Evolutionary conservation across 768 basidiomycete species (phyloP).

Genomic region (Leccinum incarnatum): DNA sequence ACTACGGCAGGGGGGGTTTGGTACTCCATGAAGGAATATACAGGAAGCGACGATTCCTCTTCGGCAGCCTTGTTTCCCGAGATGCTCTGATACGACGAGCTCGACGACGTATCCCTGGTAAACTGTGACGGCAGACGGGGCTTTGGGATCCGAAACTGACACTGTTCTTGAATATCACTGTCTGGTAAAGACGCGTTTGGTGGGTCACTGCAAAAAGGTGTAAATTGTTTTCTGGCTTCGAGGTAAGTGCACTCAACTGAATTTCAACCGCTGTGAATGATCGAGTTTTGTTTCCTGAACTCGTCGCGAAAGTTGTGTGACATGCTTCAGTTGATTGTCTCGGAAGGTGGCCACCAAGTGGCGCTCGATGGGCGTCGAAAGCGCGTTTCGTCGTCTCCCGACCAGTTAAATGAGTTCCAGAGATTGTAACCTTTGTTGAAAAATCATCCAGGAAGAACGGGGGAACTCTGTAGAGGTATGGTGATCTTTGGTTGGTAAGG

Average conservation of each 20-base stretch:
- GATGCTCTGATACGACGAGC: constrained; percentile 5
- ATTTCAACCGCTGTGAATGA: background rate
- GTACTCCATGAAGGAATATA: constrained; percentile 40
- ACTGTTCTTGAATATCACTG: background rate
- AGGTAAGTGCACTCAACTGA: constrained; percentile 14
- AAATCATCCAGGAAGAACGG: constrained; percentile 16
- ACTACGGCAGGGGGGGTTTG: constrained; percentile 30
- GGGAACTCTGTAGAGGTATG: constrained; percentile 14
- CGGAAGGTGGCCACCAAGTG: background rate
- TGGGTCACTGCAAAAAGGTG: constrained; percentile 5
- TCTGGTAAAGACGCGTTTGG: background rate
- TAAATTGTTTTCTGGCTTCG: background rate
- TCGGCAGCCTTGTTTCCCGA: background rate
- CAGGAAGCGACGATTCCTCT: constrained; percentile 20
- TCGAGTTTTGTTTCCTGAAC: background rate
- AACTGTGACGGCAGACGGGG: background rate
- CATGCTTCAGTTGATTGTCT: background rate
- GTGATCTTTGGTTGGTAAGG: constrained; percentile 5
- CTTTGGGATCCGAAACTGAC: background rate
- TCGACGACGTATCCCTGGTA: background rate
- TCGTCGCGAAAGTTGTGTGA: background rate
- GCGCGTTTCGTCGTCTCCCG: background rate
- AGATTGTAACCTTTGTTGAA: constrained; percentile 9
- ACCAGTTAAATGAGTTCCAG: background rate
- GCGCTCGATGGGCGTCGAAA: background rate